Base-by-base conservation (phyloP, 306 rosid species). In the Hylodesmum podocarpum region DNA sequence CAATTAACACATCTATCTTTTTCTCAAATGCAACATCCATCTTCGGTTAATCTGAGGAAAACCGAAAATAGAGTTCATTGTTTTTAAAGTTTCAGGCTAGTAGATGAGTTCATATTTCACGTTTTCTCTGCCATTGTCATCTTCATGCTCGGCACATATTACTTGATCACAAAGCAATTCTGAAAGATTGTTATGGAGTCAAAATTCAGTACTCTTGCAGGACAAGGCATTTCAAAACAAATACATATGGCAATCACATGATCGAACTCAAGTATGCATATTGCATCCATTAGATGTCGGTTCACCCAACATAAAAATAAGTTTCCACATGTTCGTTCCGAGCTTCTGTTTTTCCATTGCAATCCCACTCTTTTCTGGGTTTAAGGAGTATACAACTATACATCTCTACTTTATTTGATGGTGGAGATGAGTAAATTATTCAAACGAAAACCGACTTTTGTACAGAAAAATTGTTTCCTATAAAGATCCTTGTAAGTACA, bases 381-480 rank as follows among this genome's bases (percentile, higher is more conserved):
- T n/a, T 19, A 53, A 62, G 12, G n/a, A 6, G 5, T n/a, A n/a
- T n/a, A n/a, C n/a, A n/a, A n/a, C n/a, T 8, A 7, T 7, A 8
- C n/a, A 21, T 14, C 25, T 21, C 11, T 19, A 69, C 15, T 11
- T 57, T 54, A 31, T 14, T 65, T 21, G 66, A 36, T 15, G 13
- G 33, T 21, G 9, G 16, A 44, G 5, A 13, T 43, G 19, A 39
- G 27, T 9, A 25, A 71, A 22, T 28, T 36, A 28, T 33, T 36
- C 47, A 39, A 76, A 18, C 1, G 16, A 39, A 28, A 50, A 72
- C 51, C 8, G 78, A 66, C 50, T 24, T 69, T 75, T 73, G 24
- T 58, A 81, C 78, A 85, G 82, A 66, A 83, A 66, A 75, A 53
- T 54, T 66, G 77, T 58, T 83, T 70, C n/a, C 16, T 10, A 27